Evolutionary conservation across 2,329 filamentous ascomycete species (phyloP).

Genomic region (Xylariaceae sp.): DNA sequence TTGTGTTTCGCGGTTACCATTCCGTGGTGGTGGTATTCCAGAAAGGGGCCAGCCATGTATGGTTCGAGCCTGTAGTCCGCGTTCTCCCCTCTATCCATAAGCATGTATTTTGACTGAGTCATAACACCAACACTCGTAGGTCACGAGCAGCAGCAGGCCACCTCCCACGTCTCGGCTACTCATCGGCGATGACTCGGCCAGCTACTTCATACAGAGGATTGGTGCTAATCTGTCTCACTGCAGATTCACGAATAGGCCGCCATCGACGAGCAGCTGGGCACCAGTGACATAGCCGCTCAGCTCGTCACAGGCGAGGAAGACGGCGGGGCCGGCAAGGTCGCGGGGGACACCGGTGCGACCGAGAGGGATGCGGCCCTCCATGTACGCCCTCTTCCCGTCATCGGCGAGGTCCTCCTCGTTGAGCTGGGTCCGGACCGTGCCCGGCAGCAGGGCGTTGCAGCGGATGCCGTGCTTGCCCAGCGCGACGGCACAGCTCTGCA

Average conservation of each 20-base stretch:
- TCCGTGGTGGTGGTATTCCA: too few relatives aligned
- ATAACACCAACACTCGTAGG: too few relatives aligned
- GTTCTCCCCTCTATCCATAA: too few relatives aligned
- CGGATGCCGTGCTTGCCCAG: slow-evolving; percentile 77
- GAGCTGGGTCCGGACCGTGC: slow-evolving; percentile 82
- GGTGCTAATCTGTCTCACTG: slow-evolving; percentile 55
- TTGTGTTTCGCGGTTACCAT: too few relatives aligned
- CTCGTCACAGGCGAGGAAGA: slow-evolving; percentile 81
- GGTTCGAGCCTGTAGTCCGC: too few relatives aligned
- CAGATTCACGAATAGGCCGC: slow-evolving; percentile 87
- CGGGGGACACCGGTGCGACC: slow-evolving; percentile 72
- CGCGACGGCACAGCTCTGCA: slow-evolving; percentile 83
- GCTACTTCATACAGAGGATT: background rate
- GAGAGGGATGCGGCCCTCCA: slow-evolving; percentile 81
- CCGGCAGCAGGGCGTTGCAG: slow-evolving; percentile 84
- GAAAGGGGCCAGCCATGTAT: too few relatives aligned
- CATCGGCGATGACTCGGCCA: too few relatives aligned
- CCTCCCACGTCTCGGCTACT: too few relatives aligned
- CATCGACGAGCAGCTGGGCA: slow-evolving; percentile 84
- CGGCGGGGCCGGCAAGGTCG: slow-evolving; percentile 84
- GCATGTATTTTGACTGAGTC: too few relatives aligned
- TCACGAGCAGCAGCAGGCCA: too few relatives aligned
- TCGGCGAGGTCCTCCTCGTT: slow-evolving; percentile 84
- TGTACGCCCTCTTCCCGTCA: slow-evolving; percentile 73
- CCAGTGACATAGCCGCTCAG: slow-evolving; percentile 83